phyloP scores from a whole-genome alignment of 73 alveolate species.

The Tetrahymena thermophila region DNA sequence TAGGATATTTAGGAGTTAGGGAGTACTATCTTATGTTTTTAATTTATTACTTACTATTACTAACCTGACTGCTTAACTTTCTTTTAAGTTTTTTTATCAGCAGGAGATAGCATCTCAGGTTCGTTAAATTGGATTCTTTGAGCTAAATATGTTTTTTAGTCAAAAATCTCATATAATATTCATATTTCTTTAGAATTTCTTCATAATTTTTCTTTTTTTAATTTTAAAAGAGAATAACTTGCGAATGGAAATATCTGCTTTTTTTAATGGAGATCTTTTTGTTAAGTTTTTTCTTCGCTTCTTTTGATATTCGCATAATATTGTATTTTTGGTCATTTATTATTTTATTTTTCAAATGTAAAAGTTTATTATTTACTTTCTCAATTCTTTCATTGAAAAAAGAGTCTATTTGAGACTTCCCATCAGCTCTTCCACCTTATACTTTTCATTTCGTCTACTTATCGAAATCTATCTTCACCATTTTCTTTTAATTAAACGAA shows the following conservation, averaged over 20 bases:
- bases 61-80: not conserved
- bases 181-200: not conserved
- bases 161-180: not conserved
- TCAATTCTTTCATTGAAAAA: not conserved
- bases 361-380: not conserved
- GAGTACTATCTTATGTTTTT: not conserved
- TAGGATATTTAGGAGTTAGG: not conserved
- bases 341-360: not conserved
- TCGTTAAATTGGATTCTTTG: not conserved
- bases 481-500: not conserved
- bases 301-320: not conserved
- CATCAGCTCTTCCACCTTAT: not conserved
- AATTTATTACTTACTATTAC: too few species aligned
- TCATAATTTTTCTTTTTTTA: not conserved
- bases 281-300: not conserved
- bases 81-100: not conserved
- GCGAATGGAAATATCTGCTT: not conserved
- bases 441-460: not conserved
- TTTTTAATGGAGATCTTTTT: not conserved
- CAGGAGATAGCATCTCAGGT: not conserved
- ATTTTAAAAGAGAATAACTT: not conserved
- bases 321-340: not conserved
- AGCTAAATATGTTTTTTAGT: not conserved
- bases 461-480: not conserved
- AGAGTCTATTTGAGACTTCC: not conserved